Base-by-base conservation (phyloP, 176 grass and related monocot species). In the Paspalum vaginatum region DNA sequence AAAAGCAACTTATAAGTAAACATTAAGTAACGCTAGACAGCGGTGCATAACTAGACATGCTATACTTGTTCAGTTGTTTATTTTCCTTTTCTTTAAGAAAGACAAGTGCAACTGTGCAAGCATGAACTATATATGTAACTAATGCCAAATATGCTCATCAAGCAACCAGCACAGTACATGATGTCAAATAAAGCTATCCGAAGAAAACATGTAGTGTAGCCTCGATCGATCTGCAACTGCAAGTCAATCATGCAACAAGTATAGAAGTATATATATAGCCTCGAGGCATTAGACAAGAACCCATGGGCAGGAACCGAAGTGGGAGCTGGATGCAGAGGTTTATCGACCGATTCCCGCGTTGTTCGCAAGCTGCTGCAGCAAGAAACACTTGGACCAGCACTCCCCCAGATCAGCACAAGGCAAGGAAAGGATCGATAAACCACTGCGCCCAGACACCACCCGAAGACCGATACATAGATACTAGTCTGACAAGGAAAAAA, bases 261-360 rank as follows among this genome's bases (percentile, higher is more conserved):
- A 32, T 32, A 3, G 32, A 32, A 32, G 32, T 32, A 32, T 32
- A 3, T 3, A 32, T 32, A 32, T 32, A 32, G 3, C 32, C 32
- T 32, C 32, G 32, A 32, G 32, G 32, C 32, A 32, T 32, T 32
- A 32, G 32, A 32, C 3, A 32, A 32, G 32, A 32, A 3, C 32
- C 32, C 32, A 1, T 32, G 32, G 3, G 32, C 32, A 32, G 32
- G 32, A 61, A 21, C 11, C 59, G 12, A 52, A 74, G 77, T 78
- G 84, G 90, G 74, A 90, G 79, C 93, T 83, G 93, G 93, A 95
- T 95, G 93, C 93, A 95, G 93, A 95, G 93, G 93, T 92, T 95
- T 95, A 95, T 95, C 93, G 93, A 92, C 85, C 93, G 83, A 85
- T 95, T 95, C 89, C 93, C 78, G 93, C 93, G 77, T 92, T 95